Conservation (phyloP, 75 land plant genomes). For the Adiantum capillusveneris region DNA sequence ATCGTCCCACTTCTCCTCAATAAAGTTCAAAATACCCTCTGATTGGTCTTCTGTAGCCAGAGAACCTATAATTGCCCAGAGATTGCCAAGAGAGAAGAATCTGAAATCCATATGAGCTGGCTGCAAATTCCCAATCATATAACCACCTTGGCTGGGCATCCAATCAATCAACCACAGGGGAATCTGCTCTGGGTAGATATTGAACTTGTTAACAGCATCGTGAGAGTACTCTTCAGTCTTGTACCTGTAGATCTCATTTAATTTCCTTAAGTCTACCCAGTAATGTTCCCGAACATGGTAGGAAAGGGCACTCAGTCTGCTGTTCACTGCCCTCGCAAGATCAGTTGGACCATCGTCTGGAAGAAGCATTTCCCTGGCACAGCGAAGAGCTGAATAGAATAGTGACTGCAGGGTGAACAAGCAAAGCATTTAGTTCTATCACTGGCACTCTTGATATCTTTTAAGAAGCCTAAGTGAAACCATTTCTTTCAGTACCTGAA, state of each 20-base stretch:
- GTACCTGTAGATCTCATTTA: slow-evolving; percentile 76
- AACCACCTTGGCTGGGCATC: slow-evolving; percentile 74
- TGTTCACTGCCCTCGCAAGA: slow-evolving; percentile 53
- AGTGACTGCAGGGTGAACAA: slow-evolving; percentile 44
- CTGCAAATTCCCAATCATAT: slow-evolving; percentile 76
- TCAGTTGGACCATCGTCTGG: slow-evolving; percentile 53
- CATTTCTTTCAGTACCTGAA: slow-evolving; percentile 41
- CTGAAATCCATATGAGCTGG: slow-evolving; percentile 89
- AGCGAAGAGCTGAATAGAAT: slow-evolving; percentile 65
- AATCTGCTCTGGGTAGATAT: slow-evolving; percentile 80
- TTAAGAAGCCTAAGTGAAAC: no score
- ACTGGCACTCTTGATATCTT: neutral
- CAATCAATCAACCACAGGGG: slow-evolving; percentile 73
- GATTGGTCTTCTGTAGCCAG: slow-evolving; percentile 61
- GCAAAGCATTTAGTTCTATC: no score
- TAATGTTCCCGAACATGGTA: slow-evolving; percentile 80
- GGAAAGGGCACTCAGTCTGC: slow-evolving; percentile 66
- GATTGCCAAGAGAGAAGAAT: slow-evolving; percentile 74
- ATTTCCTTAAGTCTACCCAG: slow-evolving; percentile 72
- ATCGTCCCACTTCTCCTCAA: slow-evolving; percentile 77
- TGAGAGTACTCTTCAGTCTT: slow-evolving; percentile 79
- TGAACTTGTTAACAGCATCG: slow-evolving; percentile 78
- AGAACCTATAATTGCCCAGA: slow-evolving; percentile 63
- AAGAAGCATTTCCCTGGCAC: slow-evolving; percentile 65
- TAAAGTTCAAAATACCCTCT: slow-evolving; percentile 46